Conservation (phyloP, 1,284 basidiomycete species). For the Cryptococcus wingfieldii region DNA sequence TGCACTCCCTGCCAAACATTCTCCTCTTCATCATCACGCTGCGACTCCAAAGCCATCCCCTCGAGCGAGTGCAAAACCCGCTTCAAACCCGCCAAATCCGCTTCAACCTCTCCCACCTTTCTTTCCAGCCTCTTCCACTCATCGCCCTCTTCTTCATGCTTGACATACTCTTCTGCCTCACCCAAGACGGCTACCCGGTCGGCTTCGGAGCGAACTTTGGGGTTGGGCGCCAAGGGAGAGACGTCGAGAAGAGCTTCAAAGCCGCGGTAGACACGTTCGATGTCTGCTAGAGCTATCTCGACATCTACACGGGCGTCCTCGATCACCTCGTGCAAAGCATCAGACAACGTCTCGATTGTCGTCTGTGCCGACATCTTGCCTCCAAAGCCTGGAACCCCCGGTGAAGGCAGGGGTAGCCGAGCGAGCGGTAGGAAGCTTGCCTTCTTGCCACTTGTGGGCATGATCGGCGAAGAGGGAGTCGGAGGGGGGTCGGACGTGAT, state of each 20-base stretch:
- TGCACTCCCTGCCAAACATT: slow-evolving; percentile 9
- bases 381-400: too few relatives aligned
- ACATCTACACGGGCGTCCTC: slow-evolving; percentile 81
- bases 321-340: slow-evolving; percentile 69
- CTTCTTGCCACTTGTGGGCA: background rate
- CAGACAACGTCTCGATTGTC: slow-evolving; percentile 57
- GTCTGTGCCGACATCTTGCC: slow-evolving; percentile 22
- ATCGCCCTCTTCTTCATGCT: slow-evolving; percentile 53
- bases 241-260: slow-evolving; percentile 68
- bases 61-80: slow-evolving; percentile 37
- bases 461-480: slow-evolving; percentile 5
- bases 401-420: slow-evolving; percentile 11
- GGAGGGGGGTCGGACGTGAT: slow-evolving; percentile 13
- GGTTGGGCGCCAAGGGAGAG: slow-evolving; percentile 43
- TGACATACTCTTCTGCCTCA: slow-evolving; percentile 61
- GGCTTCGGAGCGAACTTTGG: slow-evolving; percentile 8
- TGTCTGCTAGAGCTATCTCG: slow-evolving; percentile 76
- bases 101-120: slow-evolving; percentile 71
- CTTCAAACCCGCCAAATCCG: slow-evolving; percentile 63
- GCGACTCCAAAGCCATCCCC: slow-evolving; percentile 25
- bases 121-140: slow-evolving; percentile 55
- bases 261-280: slow-evolving; percentile 63
- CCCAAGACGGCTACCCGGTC: slow-evolving; percentile 51
- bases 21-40: slow-evolving; percentile 3
- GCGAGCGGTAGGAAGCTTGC: slow-evolving; percentile 15